These are phyloP conservation scores for Phtheirospermum japonicum DNA, from an alignment of 257 asterid genomes.

Conservation along the genomic window DNA sequence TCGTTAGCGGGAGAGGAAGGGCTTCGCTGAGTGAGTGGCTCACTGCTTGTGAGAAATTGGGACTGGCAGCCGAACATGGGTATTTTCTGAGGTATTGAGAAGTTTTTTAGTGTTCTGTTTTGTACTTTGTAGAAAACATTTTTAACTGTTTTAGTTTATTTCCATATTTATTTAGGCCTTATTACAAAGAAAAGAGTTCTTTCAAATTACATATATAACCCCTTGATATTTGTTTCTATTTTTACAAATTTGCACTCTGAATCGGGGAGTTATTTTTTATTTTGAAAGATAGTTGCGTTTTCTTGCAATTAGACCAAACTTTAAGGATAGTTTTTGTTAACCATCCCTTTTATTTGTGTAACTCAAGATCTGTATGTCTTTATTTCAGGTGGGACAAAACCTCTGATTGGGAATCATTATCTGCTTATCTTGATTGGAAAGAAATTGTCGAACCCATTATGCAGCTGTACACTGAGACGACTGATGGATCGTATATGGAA, in stretches of 20 bases:
- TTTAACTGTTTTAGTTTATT: not conserved
- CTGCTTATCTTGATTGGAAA: conserved; percentile 80
- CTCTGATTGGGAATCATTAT: conserved; percentile 68
- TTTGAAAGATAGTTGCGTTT: not conserved
- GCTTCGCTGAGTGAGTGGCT: conserved; percentile 69
- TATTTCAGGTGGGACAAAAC: conserved; percentile 52
- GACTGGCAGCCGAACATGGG: conserved; percentile 93
- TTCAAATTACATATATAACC: too few species aligned
- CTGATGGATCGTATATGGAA: conserved; percentile 87
- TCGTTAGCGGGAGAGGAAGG: conserved; percentile 88
- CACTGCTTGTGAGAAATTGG: conserved; percentile 66
- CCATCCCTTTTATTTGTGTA: not conserved
- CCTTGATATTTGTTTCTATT: too few species aligned
- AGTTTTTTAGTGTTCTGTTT: not conserved
- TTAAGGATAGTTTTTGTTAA: not conserved
- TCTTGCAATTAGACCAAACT: not conserved
- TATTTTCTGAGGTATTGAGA: conserved; percentile 62
- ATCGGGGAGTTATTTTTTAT: not conserved
- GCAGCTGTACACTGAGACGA: conserved; percentile 76
- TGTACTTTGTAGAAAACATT: not conserved
- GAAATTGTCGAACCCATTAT: conserved; percentile 79
- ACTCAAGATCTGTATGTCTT: conserved; percentile 8
- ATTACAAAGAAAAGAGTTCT: too few species aligned
- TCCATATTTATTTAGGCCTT: not conserved
- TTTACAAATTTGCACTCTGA: too few species aligned